Conservation (phyloP, 441 rosid species). For the Bocquillonia castaneifolia region DNA sequence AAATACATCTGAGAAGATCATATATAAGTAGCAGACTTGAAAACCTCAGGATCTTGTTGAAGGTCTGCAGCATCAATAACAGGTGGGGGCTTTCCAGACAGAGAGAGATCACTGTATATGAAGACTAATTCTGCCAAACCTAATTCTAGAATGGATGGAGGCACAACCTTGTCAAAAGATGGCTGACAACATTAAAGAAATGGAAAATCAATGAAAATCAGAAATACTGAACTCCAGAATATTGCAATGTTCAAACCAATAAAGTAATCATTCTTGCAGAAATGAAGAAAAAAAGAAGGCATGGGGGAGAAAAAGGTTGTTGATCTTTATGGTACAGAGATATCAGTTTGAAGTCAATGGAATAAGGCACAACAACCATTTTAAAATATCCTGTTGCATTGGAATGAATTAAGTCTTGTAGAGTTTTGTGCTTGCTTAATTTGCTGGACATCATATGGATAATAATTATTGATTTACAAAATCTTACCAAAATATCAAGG, state of each 20-base stretch:
- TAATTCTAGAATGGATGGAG: conserved; percentile 67
- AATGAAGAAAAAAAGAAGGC: not conserved
- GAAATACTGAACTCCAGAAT: conserved; percentile 1
- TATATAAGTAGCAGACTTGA: conserved; percentile 12
- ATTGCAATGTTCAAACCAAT: not conserved
- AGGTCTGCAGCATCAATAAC: conserved; percentile 71
- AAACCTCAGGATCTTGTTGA: conserved; percentile 74
- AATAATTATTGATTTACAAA: not conserved
- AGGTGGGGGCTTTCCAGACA: conserved; percentile 58
- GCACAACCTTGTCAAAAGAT: conserved; percentile 59
- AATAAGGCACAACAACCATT: not conserved
- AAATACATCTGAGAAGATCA: not conserved
- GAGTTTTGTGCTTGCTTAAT: not conserved
- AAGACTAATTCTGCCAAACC: conserved; percentile 70
- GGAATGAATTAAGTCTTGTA: not conserved
- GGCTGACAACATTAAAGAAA: conserved; percentile 43
- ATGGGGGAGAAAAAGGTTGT: not conserved
- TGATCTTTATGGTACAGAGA: conserved; percentile 3
- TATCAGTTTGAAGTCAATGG: not conserved
- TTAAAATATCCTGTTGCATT: not conserved
- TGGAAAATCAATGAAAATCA: not conserved
- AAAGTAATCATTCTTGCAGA: not conserved
- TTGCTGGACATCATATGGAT: not conserved
- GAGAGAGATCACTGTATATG: conserved; percentile 65
- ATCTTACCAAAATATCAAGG: conserved; percentile 60